phyloP scores from a whole-genome alignment of 139 green algal genomes.

The Protoeuglena noctilucae region DNA sequence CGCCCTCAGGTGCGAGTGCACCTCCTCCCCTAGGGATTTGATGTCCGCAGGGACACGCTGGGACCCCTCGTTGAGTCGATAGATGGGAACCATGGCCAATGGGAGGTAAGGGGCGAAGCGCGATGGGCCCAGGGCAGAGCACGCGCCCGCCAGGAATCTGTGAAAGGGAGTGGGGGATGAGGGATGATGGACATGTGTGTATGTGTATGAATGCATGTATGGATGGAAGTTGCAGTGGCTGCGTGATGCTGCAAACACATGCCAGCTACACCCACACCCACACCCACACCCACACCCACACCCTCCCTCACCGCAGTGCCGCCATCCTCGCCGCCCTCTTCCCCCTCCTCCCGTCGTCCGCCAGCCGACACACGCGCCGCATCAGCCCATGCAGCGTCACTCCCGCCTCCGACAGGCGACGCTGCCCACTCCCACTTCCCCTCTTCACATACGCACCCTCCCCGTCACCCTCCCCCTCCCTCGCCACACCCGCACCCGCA shows the following conservation, averaged over 20 bases:
- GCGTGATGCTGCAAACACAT: too few relatives aligned
- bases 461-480: not conserved
- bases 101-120: conserved; percentile 38
- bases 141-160: conserved; percentile 32
- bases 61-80: conserved; percentile 47
- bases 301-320: conserved; percentile 61
- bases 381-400: conserved; percentile 46
- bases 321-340: conserved; percentile 28
- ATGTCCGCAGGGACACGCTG: not conserved
- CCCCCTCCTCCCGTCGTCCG: conserved; percentile 31
- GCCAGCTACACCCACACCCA: too few relatives aligned
- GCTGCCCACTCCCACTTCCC: too few relatives aligned
- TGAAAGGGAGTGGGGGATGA: too few relatives aligned
- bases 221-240: too few relatives aligned
- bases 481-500: conserved; percentile 8
- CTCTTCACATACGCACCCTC: too few relatives aligned
- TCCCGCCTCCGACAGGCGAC: conserved; percentile 6
- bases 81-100: conserved; percentile 50
- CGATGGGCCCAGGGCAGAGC: conserved; percentile 25
- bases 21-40: conserved; percentile 39
- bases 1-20: conserved; percentile 46
- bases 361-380: conserved; percentile 42
- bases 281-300: too few relatives aligned
- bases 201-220: too few relatives aligned
- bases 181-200: too few relatives aligned